phyloP scores from a whole-genome alignment of 306 rosid species.

The Cyclanthera cordifolia region DNA sequence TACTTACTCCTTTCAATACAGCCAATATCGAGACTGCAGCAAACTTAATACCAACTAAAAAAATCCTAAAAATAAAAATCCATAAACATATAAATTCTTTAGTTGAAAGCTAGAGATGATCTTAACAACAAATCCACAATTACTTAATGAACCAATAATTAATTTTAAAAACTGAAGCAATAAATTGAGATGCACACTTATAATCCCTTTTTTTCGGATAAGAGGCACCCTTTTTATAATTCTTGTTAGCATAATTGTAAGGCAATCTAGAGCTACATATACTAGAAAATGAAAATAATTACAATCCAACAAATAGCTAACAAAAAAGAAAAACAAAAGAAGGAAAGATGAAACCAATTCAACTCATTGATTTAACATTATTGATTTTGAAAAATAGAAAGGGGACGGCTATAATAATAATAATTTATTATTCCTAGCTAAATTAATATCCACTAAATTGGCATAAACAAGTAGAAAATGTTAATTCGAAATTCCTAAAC shows the following conservation, averaged over 20 bases:
- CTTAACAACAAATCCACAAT: neutral
- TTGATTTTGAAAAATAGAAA: neutral
- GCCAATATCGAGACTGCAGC: neutral
- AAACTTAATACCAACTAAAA: neutral
- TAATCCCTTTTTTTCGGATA: too few species aligned
- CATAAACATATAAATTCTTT: neutral
- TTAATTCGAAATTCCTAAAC: neutral
- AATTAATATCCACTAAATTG: neutral
- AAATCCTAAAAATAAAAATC: neutral
- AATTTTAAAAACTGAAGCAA: neutral
- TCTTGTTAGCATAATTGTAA: neutral
- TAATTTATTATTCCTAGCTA: neutral
- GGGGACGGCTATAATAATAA: too few species aligned
- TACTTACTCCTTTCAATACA: neutral
- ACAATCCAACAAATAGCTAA: neutral
- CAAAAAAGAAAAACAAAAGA: neutral
- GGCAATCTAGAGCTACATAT: neutral
- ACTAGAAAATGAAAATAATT: neutral
- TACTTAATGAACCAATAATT: neutral
- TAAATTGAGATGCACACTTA: neutral
- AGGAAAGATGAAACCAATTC: neutral
- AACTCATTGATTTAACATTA: neutral
- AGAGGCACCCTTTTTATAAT: neutral
- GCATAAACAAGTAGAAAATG: neutral
- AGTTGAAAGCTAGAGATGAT: neutral